A percentile compares a stretch with the other conserved stretches of the same genome.
These are phyloP conservation scores for Gossypium arboreum DNA, from an alignment of 345 rosid genomes.

Conservation along the genomic window DNA sequence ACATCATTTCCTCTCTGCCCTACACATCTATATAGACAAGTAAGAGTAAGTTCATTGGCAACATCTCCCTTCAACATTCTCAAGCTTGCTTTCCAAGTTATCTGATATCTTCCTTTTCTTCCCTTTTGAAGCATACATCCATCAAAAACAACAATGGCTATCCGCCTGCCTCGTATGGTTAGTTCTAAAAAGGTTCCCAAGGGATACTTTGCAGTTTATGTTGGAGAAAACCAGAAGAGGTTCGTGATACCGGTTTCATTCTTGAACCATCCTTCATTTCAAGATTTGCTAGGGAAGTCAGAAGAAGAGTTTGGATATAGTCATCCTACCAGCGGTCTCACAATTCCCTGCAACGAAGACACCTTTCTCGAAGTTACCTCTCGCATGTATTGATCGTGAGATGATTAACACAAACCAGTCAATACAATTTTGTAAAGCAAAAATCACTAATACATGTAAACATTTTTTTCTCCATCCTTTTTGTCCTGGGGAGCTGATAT, in stretches of 20 bases:
- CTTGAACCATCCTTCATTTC: conserved; percentile 28
- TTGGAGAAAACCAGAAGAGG: conserved; percentile 28
- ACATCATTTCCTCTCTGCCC: not conserved
- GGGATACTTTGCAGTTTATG: conserved; percentile 23
- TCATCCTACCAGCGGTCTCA: conserved; percentile 40
- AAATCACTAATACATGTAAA: not conserved
- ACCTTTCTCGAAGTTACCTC: conserved; percentile 31
- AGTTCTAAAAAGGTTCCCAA: conserved; percentile 28
- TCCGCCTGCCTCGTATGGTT: conserved; percentile 8
- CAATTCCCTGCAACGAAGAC: conserved; percentile 40
- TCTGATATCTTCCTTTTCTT: not conserved
- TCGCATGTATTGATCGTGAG: not conserved
- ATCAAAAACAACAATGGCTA: conserved; percentile 1
- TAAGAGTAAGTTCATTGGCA: not conserved
- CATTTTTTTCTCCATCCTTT: not conserved
- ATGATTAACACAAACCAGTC: not conserved
- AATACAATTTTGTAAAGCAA: conserved; percentile 14
- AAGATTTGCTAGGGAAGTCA: conserved; percentile 25
- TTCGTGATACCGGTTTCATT: conserved; percentile 27
- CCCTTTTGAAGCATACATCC: not conserved
- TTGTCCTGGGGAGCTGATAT: not conserved
- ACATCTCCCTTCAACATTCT: not conserved
- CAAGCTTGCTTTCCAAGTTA: not conserved
- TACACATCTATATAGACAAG: conserved; percentile 1
- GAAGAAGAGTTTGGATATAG: conserved; percentile 41